Evolutionary conservation across 768 basidiomycete species (phyloP), one percentile per base, ranked within the genome.

Genomic region (Podaxis rugospora): DNA sequence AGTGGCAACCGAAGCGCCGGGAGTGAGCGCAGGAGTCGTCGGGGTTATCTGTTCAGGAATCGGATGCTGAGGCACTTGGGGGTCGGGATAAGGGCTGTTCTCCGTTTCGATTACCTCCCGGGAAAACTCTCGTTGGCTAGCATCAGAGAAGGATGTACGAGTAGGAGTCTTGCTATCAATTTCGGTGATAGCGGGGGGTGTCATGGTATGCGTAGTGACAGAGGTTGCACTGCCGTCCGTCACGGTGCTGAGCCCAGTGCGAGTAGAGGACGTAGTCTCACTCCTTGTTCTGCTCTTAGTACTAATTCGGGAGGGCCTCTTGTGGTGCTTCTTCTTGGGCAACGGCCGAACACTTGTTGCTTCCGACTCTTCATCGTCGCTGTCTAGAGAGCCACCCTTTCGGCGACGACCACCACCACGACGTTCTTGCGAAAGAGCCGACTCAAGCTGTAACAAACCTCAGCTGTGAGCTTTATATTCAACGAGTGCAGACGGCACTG

Each of bases 201-300:
- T 58, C 35, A 66, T 65, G 52, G 54, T 55, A 44, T 65, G 65
- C 21, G 64, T 51, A 32, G 63, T 51, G 35, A 61, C 53, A n/a
- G 64, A 51, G 5, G 55, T 36, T 28, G 63, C 50, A 6, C 59
- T 63, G 27, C 39, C 68, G 28, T 73, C 74, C 35, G 73, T 74
- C 14, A 62, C 44, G 23, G 61, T 42, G 25, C 39, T 65, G 66
- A 10, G 64, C 52, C 65, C 69, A 2, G 84, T 85, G 58, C 80
- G 81, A 27, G 82, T 81, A 0, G 88, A 88, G 1, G 88, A 88
- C n/a, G 75, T 72, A 0, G 88, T 89, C 56, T 84, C 83, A 58
- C 86, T 88, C 59, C 86, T 77, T 23, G 76, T 78, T 64, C 85
- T 76, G 66, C 68, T 71, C 69, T 76, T 83, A 61, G 69, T 67